Base-by-base conservation (phyloP, 2,329 filamentous ascomycete genomes). In the Xylaria sp. region DNA sequence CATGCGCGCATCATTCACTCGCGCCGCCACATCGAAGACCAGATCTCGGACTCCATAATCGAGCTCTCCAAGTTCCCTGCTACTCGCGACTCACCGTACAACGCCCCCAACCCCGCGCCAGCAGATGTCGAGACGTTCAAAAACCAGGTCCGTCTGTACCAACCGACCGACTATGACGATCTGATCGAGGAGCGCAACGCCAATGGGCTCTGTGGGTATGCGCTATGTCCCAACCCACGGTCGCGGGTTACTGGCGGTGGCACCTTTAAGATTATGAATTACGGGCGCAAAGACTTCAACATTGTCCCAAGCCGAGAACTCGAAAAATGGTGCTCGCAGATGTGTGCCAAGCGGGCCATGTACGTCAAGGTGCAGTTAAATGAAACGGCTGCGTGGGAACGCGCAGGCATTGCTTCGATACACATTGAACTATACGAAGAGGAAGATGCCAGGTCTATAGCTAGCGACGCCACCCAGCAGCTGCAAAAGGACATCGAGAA, bases 311-410 rank as follows among this genome's bases (percentile, higher is more conserved):
- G 84, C 56, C 86, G 87, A 67, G 87, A 92, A 72, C 77, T 94
- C 15, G 92, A 95, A 78, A 90, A 89, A 77, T 99, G 93, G 92
- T 99, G 95, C 77, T 92, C 89, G 0, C 83, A 89, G 57, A 83
- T 83, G 40, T 99, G 95, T 78, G 91, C 91, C 2, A 86, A 87
- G 67, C 84, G 92, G 51, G 93, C 92, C 2, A 82, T 96, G 68
- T 97, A 93, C 76, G 83, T 98, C 70, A 92, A 93, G 72, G 91
- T 96, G 23, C 95, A 99, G 81, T 84, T 98, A 40, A 89, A 86
- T 67, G 91, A 95, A 73, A 89, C 90, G 65, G 92, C 93, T 0
- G 92, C 91, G 0, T 97, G 94, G 92, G 87, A 95, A 76, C 84
- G 94, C 55, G 85, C 84, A 4, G 87, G 85, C 3, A 83, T 83